Percentiles rank a stretch among this genome's conserved stretches.
These are phyloP conservation scores for Ceratocystis harringtonii DNA, from an alignment of 2,329 filamentous ascomycete genomes.

Conservation along the genomic window DNA sequence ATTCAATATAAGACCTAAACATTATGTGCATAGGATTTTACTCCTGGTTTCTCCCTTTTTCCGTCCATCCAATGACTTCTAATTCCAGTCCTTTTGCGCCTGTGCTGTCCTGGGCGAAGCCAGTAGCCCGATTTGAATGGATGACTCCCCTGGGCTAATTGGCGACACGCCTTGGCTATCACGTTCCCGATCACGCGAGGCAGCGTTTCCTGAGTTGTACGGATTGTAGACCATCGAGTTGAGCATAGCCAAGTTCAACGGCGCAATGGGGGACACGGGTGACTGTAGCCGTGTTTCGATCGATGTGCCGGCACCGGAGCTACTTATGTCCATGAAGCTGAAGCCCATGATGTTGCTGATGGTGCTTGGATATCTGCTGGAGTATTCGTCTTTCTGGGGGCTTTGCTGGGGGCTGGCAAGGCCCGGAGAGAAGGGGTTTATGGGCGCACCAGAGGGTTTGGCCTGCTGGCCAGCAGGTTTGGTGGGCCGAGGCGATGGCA, in stretches of 20 bases:
- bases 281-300: not conserved
- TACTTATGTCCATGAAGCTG: not conserved
- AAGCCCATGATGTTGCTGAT: slow-evolving; percentile 13
- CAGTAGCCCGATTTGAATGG: slow-evolving; percentile 13
- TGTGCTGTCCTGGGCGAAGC: slow-evolving; percentile 9
- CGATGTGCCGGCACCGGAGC: not conserved
- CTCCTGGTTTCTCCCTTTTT: not conserved
- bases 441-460: not conserved
- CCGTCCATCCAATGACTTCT: not conserved
- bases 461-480: slow-evolving; percentile 23
- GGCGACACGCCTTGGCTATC: slow-evolving; percentile 23
- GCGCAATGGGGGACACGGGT: not conserved
- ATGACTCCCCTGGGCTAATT: slow-evolving; percentile 4
- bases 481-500: not conserved
- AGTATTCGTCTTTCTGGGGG: slow-evolving; percentile 5
- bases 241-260: slow-evolving; percentile 24
- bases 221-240: slow-evolving; percentile 40
- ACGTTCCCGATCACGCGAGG: slow-evolving; percentile 22
- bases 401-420: not conserved
- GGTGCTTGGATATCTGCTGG: slow-evolving; percentile 11
- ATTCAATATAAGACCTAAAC: not conserved
- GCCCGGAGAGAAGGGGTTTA: not conserved
- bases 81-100: slow-evolving; percentile 6
- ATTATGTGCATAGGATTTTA: not conserved
- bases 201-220: slow-evolving; percentile 23